Evolutionary conservation across 768 basidiomycete genomes (phyloP), one percentile per base, ranked within the genome.

Genomic region (Termitomyces eurrhizus): DNA sequence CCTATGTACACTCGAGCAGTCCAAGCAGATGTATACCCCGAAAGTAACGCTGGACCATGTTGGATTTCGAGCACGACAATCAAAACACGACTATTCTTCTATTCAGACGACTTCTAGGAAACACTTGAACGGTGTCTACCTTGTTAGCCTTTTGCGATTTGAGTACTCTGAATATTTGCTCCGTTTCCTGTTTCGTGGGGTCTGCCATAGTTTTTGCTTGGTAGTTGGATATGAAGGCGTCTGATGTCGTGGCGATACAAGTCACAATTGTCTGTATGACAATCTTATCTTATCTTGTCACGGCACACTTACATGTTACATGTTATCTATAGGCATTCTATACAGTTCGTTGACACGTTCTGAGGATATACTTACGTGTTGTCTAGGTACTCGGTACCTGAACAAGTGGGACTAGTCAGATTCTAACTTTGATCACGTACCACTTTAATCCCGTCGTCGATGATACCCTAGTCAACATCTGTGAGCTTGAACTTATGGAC

Each of bases 21-120:
- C 95, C 36, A 98, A 79, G 70, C 97, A 99, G 69, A 99, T 95
- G 75, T 98, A 98, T 14, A 98, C 88, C 37, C 93, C 96, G 70
- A 90, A 99, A 0, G 94, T 95, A 24, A 97, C 93, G 63, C 93
- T 95, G 4, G 95, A 88, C 97, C 96, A 98, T 36, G 95, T 97
- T 50, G 96, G 96, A 76, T 97, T 97, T 68, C 94, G 89, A 51
- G 95, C 95, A 68, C 84, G 83, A 72, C 96, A 98, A 73, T 98
- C 96, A 68, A 97, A 97, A 76, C 96, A 98, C 70, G 76, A 70
- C 78, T 79, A 56, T 36, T 24, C 32, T 12, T 59, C 12, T 48
- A 35, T 49, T 51, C 52, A 61, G 45, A 2, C 42, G 35, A 3
- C 39, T 56, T 56, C 26, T 42, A 41, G 36, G 45, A 41, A 37